Evolutionary conservation across 371 early-diverging fungal genomes (phyloP).

Genomic region (Coemansia linderi): DNA sequence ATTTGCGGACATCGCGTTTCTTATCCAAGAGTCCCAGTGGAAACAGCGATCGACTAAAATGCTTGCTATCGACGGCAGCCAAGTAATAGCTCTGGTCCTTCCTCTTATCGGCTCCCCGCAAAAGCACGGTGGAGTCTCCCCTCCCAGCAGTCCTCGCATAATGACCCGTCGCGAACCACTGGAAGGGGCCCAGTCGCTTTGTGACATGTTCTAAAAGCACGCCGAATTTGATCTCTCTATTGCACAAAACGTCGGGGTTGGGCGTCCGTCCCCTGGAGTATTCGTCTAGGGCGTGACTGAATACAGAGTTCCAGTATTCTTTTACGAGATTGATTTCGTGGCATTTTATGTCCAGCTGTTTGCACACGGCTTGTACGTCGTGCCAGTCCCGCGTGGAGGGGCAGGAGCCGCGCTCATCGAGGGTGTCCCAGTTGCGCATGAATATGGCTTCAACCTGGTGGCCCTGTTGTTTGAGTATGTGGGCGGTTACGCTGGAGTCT

Average conservation of each 20-base stretch:
- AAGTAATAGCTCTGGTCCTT: constrained; percentile 96
- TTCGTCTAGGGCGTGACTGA: constrained; percentile 72
- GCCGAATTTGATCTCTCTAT: constrained; percentile 91
- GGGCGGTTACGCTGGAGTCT: constrained; percentile 85
- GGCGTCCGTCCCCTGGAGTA: constrained; percentile 81
- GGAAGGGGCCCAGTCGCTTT: constrained; percentile 5
- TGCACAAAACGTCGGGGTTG: constrained; percentile 92
- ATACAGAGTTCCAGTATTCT: constrained; percentile 91
- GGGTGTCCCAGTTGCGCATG: constrained; percentile 94
- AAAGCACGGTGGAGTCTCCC: constrained; percentile 1
- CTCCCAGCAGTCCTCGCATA: constrained; percentile 63
- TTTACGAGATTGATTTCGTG: constrained; percentile 73
- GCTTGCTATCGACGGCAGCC: constrained; percentile 52
- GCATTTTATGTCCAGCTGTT: constrained; percentile 67
- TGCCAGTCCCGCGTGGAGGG: constrained; percentile 78
- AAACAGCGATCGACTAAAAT: constrained; percentile 66
- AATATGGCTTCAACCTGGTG: constrained; percentile 76
- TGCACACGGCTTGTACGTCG: constrained; percentile 79
- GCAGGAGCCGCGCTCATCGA: constrained; percentile 80
- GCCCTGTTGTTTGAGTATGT: constrained; percentile 66
- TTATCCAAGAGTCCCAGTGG: constrained; percentile 83
- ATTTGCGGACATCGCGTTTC: constrained; percentile 62
- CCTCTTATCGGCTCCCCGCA: constrained; percentile 62
- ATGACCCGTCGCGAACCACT: constrained; percentile 87
- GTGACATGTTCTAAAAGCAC: constrained; percentile 59